These are phyloP conservation scores for Leccinum barrowsii DNA, from an alignment of 768 basidiomycete genomes.

Conservation along the genomic window DNA sequence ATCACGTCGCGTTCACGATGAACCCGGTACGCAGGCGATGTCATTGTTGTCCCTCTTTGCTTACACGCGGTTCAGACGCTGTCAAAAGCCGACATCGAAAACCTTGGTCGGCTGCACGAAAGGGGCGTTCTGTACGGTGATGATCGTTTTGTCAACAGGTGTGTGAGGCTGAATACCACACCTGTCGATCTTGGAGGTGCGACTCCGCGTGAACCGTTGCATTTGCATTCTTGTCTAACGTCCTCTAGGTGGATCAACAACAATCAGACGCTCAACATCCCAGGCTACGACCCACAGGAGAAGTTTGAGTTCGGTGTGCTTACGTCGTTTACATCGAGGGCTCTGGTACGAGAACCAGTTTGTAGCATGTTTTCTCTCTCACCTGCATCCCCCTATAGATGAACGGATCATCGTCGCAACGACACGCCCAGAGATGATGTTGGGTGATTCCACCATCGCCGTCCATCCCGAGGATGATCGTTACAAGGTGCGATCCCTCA, in stretches of 20 bases:
- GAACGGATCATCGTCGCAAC: too few species aligned
- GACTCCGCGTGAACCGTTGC: background rate
- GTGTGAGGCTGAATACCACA: conserved; percentile 42
- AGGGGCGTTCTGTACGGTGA: conserved; percentile 92
- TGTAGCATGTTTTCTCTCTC: too few species aligned
- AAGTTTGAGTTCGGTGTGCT: too few species aligned
- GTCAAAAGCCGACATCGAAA: conserved; percentile 82
- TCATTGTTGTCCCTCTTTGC: background rate
- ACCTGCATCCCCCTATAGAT: too few species aligned
- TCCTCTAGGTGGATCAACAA: conserved; percentile 2
- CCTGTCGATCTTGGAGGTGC: conserved; percentile 66
- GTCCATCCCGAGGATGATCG: too few species aligned
- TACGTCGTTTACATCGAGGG: too few species aligned
- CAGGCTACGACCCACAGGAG: too few species aligned
- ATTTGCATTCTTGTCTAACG: background rate
- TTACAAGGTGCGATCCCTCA: too few species aligned
- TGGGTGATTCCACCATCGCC: too few species aligned
- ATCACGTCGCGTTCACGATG: conserved; percentile 70
- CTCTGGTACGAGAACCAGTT: too few species aligned
- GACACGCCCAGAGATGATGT: too few species aligned
- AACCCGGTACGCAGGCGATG: conserved; percentile 53
- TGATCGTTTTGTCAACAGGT: conserved; percentile 98
- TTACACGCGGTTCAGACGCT: conserved; percentile 43
- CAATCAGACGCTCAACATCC: too few species aligned
- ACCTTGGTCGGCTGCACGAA: conserved; percentile 87